Evolutionary conservation across 352 stramenopile species (phyloP).

Genomic region (Phytopythium ostracodes): DNA sequence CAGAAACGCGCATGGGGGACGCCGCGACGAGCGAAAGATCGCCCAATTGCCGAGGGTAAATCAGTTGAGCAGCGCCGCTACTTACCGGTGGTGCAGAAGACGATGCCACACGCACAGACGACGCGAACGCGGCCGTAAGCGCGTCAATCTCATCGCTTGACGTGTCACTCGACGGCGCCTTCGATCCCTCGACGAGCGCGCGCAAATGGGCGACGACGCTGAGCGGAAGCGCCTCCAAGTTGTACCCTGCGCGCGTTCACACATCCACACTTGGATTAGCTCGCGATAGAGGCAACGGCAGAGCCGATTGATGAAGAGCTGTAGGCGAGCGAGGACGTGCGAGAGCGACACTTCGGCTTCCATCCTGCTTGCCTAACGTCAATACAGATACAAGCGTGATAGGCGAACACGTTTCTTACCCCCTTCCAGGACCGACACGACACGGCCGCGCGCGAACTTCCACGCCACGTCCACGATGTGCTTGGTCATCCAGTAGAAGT

Average conservation of each 20-base stretch:
- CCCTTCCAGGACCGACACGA: constrained; percentile 57
- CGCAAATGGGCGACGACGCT: constrained; percentile 31
- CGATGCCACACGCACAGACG: constrained; percentile 10
- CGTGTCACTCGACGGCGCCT: neutral
- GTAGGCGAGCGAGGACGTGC: neutral
- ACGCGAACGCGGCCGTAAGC: constrained; percentile 17
- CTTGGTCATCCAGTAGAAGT: constrained; percentile 61
- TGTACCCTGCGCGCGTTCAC: constrained; percentile 23
- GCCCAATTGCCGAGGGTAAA: too few relatives aligned
- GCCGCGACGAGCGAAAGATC: neutral
- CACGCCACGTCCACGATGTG: constrained; percentile 37
- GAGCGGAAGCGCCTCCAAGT: constrained; percentile 24
- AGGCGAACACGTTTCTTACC: constrained; percentile 8
- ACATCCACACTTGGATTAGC: neutral
- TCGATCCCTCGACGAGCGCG: constrained; percentile 23
- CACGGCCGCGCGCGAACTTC: constrained; percentile 34
- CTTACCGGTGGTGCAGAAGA: constrained; percentile 7
- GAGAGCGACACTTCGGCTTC: too few relatives aligned
- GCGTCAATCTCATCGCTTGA: constrained; percentile 8
- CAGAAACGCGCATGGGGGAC: neutral
- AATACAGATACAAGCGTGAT: neutral
- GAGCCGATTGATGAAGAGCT: too few relatives aligned
- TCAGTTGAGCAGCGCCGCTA: neutral
- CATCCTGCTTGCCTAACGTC: too few relatives aligned
- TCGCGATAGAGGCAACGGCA: neutral